Evolutionary conservation across 2,329 filamentous ascomycete genomes (phyloP).

Genomic region (Ophiostoma montium): DNA sequence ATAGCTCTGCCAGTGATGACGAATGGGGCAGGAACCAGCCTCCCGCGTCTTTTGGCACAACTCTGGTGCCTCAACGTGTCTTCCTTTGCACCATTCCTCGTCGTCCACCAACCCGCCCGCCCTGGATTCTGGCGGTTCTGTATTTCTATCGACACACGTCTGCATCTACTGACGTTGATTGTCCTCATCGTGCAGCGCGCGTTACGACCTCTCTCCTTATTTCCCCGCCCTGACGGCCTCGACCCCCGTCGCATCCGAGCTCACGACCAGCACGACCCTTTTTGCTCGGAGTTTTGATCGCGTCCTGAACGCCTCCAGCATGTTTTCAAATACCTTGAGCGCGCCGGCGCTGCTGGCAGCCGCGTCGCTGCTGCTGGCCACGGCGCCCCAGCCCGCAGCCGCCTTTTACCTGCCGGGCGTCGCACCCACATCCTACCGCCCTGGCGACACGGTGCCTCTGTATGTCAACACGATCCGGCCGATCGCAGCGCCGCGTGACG

Average conservation of each 20-base stretch:
- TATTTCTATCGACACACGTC: no score
- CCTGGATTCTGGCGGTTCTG: no score
- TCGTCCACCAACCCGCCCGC: no score
- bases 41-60: not conserved
- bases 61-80: not conserved
- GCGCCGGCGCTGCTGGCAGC: constrained; percentile 27
- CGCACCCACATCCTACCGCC: constrained; percentile 81
- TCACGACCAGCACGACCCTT: not conserved
- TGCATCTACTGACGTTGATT: no score
- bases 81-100: not conserved
- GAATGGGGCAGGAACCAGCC: not conserved
- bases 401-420: constrained; percentile 96
- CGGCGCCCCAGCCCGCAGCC: constrained; percentile 37
- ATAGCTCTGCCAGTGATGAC: no score
- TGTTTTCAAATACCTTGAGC: not conserved
- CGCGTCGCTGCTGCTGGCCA: constrained; percentile 27
- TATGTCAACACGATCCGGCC: constrained; percentile 90
- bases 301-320: no score
- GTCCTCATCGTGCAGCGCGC: no score
- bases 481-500: constrained; percentile 60
- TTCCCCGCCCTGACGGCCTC: no score
- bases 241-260: no score
- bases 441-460: constrained; percentile 66
- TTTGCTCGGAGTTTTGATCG: no score
- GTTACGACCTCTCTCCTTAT: no score